Conservation (phyloP, 345 rosid genomes). For the Lagerstroemia speciosa region DNA sequence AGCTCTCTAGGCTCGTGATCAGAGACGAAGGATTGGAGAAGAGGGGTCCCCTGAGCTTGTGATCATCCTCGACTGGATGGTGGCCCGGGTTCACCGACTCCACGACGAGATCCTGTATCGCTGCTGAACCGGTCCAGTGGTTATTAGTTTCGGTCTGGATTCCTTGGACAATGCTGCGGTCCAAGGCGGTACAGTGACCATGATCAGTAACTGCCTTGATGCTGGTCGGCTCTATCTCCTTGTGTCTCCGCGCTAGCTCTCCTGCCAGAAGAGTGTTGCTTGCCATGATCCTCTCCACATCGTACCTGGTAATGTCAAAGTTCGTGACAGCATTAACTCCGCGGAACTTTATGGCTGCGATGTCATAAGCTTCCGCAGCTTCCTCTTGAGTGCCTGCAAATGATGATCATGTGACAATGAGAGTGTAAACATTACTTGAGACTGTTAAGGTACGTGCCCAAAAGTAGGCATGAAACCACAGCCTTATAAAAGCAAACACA, state of each 20-base stretch:
- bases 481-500: constrained; percentile 13
- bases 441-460: not conserved
- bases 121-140: constrained; percentile 17
- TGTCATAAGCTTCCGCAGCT: constrained; percentile 78
- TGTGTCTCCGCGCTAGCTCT: constrained; percentile 54
- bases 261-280: constrained; percentile 67
- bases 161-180: constrained; percentile 7
- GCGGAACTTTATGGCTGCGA: constrained; percentile 74
- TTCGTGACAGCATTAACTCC: constrained; percentile 75
- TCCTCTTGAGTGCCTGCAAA: constrained; percentile 70
- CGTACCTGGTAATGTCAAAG: constrained; percentile 62
- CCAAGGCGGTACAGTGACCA: not conserved
- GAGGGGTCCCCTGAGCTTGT: constrained; percentile 20
- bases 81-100: constrained; percentile 24
- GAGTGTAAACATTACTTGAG: not conserved
- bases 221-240: constrained; percentile 17
- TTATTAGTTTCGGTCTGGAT: constrained; percentile 10
- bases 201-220: constrained; percentile 16
- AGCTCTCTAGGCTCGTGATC: constrained; percentile 57
- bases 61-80: constrained; percentile 26
- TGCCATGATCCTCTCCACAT: constrained; percentile 68
- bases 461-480: not conserved
- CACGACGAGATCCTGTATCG: constrained; percentile 35
- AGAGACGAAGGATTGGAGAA: constrained; percentile 49
- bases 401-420: not conserved